These are phyloP conservation scores for Aureobasidium leucospermi DNA, from an alignment of 2,329 filamentous ascomycete genomes.

Conservation along the genomic window DNA sequence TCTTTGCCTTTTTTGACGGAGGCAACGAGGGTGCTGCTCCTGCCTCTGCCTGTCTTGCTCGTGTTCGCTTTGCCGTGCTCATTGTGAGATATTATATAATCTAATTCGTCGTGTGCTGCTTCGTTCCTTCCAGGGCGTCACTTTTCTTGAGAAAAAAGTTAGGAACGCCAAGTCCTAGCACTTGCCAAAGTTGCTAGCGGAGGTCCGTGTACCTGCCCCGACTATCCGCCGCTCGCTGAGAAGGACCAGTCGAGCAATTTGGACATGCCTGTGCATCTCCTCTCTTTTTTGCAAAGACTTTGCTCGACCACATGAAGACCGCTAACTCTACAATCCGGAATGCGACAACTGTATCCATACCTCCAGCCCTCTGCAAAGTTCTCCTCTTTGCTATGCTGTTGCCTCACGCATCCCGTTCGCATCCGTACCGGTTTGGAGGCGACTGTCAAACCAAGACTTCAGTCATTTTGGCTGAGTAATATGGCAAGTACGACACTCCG, in stretches of 20 bases:
- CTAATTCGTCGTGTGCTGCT: not conserved
- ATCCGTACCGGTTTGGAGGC: not conserved
- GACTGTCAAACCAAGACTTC: conserved; percentile 9
- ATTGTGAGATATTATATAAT: conserved; percentile 18
- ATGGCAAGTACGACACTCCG: not conserved
- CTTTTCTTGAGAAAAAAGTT: conserved; percentile 6
- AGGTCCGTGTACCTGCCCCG: conserved; percentile 1
- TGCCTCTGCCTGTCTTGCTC: conserved; percentile 23
- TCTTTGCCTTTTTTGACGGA: conserved; percentile 27
- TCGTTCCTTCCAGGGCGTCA: not conserved
- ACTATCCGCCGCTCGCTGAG: conserved; percentile 2
- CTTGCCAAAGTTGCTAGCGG: not conserved
- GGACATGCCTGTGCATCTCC: not conserved
- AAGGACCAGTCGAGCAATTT: not conserved
- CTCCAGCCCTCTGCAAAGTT: not conserved
- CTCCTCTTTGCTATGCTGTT: not conserved
- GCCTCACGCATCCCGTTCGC: not conserved
- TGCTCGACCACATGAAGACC: not conserved
- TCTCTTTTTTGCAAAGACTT: not conserved
- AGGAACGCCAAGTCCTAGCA: not conserved
- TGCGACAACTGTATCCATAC: not conserved
- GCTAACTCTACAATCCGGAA: not conserved
- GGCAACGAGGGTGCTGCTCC: conserved; percentile 23
- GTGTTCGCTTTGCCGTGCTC: conserved; percentile 29
- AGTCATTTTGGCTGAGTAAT: not conserved